Percentiles rank a stretch among this genome's conserved stretches.
Evolutionary conservation across 352 stramenopile genomes (phyloP).

Genomic region (Globisporangium parvum): DNA sequence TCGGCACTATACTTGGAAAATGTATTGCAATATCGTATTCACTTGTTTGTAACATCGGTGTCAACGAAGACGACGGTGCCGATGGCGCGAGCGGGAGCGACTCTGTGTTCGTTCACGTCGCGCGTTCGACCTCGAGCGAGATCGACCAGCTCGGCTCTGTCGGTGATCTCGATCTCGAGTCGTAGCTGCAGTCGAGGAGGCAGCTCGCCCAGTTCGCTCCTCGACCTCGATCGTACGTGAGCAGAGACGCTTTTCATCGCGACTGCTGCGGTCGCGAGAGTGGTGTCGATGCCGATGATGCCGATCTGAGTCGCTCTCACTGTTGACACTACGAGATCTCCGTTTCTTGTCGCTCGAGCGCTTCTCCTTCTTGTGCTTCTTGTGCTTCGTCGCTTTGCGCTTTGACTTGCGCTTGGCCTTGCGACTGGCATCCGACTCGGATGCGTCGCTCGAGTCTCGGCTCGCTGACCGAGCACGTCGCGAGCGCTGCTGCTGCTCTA

Average conservation of each 20-base stretch:
- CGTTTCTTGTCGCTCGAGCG: background rate
- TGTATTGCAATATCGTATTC: background rate
- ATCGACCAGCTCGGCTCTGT: background rate
- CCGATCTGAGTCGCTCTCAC: background rate
- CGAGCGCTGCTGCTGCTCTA: background rate
- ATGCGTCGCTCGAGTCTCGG: slow-evolving; percentile 11
- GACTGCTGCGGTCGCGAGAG: background rate
- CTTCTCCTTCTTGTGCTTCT: slow-evolving; percentile 7
- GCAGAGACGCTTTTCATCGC: background rate
- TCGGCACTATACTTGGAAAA: background rate
- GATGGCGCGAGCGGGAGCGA: background rate
- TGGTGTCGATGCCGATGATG: background rate
- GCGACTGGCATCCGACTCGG: slow-evolving; percentile 13
- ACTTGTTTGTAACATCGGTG: too few relatives aligned
- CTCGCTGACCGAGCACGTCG: background rate
- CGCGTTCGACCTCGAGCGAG: background rate
- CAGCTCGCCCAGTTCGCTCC: too few relatives aligned
- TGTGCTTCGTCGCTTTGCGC: slow-evolving; percentile 14
- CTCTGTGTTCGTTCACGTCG: background rate
- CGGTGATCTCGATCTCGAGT: background rate
- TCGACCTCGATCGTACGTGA: too few relatives aligned
- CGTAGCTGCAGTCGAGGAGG: too few relatives aligned
- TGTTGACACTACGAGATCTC: too few relatives aligned
- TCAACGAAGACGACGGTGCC: background rate
- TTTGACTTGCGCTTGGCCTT: slow-evolving; percentile 21